Conservation (phyloP, 768 basidiomycete genomes). For the Phanerochaete sordida region DNA sequence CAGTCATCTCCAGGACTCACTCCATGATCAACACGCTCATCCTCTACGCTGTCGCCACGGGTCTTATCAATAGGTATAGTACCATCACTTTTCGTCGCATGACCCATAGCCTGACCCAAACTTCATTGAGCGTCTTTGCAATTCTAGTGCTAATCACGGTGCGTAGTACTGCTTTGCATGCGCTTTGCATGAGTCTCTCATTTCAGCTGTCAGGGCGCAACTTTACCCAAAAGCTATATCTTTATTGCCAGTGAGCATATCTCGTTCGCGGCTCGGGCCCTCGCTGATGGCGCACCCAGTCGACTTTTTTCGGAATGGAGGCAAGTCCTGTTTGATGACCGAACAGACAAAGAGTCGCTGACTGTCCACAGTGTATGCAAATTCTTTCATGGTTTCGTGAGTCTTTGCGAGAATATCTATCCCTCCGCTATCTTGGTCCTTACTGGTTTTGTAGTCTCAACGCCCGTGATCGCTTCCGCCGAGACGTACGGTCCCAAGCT, state of each 20-base stretch:
- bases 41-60: not conserved
- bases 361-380: not conserved
- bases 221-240: not conserved
- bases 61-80: not conserved
- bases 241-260: not conserved
- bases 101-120: not conserved
- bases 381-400: not conserved
- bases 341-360: too few relatives aligned
- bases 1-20: not conserved
- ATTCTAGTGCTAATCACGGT: not conserved
- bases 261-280: not conserved
- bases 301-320: not conserved
- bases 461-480: not conserved
- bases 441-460: not conserved
- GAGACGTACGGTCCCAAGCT: not conserved
- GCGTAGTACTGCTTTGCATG: not conserved
- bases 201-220: not conserved
- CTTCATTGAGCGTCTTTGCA: not conserved
- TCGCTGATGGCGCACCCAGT: not conserved
- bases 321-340: not conserved
- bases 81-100: not conserved
- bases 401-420: not conserved
- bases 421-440: too few relatives aligned
- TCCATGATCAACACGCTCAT: not conserved
- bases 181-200: not conserved